Percentiles rank a stretch among this genome's conserved stretches.
Conservation (phyloP, 805 yeast genomes). For the Candida railenensis region DNA sequence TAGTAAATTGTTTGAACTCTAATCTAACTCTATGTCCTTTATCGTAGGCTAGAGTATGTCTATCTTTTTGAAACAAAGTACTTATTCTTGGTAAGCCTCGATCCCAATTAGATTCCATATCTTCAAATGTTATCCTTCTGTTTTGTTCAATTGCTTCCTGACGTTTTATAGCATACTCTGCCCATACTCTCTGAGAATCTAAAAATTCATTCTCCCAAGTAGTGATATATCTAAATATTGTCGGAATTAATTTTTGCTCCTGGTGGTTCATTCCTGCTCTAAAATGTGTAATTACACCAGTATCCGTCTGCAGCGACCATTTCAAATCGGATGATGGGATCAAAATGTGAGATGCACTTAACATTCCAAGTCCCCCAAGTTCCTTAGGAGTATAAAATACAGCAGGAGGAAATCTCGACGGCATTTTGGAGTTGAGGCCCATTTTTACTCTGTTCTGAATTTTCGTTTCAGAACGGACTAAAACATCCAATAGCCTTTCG, state of each 20-base stretch:
- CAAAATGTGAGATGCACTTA: slow-evolving; percentile 92
- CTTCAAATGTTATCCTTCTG: slow-evolving; percentile 86
- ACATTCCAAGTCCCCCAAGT: slow-evolving; percentile 96
- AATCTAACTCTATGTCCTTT: slow-evolving; percentile 87
- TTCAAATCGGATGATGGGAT: slow-evolving; percentile 90
- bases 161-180: slow-evolving; percentile 89
- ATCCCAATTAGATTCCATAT: slow-evolving; percentile 93
- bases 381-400: slow-evolving; percentile 98
- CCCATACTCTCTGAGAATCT: slow-evolving; percentile 97
- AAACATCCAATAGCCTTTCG: slow-evolving; percentile 67
- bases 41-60: slow-evolving; percentile 92
- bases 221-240: slow-evolving; percentile 86
- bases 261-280: slow-evolving; percentile 88
- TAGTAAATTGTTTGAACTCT: slow-evolving; percentile 70
- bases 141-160: slow-evolving; percentile 84
- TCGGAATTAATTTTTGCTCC: slow-evolving; percentile 83
- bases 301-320: slow-evolving; percentile 91
- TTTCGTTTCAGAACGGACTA: slow-evolving; percentile 90
- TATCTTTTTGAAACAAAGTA: slow-evolving; percentile 90
- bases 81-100: slow-evolving; percentile 95
- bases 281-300: slow-evolving; percentile 85
- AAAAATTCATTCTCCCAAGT: slow-evolving; percentile 96
- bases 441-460: slow-evolving; percentile 92
- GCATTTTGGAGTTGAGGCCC: slow-evolving; percentile 97
- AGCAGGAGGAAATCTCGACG: slow-evolving; percentile 97